These are phyloP conservation scores for Cutaneotrichosporon cutaneum DNA, from an alignment of 1,284 basidiomycete species.

Conservation along the genomic window DNA sequence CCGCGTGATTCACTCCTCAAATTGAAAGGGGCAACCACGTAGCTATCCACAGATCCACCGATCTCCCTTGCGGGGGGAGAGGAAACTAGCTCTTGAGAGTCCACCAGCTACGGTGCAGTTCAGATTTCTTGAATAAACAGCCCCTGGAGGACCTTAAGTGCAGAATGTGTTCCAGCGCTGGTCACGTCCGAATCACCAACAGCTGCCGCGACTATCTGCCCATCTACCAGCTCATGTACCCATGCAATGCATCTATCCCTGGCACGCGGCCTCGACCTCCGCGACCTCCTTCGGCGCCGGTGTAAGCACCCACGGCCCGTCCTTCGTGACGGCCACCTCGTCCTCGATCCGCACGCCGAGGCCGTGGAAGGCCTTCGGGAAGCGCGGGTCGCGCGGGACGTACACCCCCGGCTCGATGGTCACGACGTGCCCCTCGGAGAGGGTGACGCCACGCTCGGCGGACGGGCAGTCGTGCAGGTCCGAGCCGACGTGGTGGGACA, in stretches of 20 bases:
- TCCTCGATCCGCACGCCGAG: conserved; percentile 91
- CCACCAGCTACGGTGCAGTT: too few relatives aligned
- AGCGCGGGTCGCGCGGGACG: conserved; percentile 71
- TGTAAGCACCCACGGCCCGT: conserved; percentile 68
- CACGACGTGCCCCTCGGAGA: conserved; percentile 79
- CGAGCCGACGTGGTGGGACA: conserved; percentile 57
- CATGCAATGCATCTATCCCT: conserved; percentile 39
- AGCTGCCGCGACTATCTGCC: too few relatives aligned
- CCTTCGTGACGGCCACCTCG: conserved; percentile 72
- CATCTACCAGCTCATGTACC: not conserved
- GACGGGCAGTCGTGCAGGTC: conserved; percentile 57
- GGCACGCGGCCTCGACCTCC: conserved; percentile 84
- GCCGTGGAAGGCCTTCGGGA: conserved; percentile 82
- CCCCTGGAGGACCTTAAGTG: too few relatives aligned
- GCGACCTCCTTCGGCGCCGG: conserved; percentile 84
- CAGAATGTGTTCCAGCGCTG: too few relatives aligned
- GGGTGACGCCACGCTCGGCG: conserved; percentile 47
- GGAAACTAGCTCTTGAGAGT: too few relatives aligned
- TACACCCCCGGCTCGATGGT: conserved; percentile 65
- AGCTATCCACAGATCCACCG: too few relatives aligned
- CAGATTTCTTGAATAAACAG: too few relatives aligned
- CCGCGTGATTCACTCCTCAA: too few relatives aligned
- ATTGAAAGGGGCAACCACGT: too few relatives aligned
- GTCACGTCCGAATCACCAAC: too few relatives aligned
- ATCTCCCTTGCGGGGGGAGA: too few relatives aligned